Evolutionary conservation across 257 asterid genomes (phyloP).

Genomic region (Cordia subcordata): DNA sequence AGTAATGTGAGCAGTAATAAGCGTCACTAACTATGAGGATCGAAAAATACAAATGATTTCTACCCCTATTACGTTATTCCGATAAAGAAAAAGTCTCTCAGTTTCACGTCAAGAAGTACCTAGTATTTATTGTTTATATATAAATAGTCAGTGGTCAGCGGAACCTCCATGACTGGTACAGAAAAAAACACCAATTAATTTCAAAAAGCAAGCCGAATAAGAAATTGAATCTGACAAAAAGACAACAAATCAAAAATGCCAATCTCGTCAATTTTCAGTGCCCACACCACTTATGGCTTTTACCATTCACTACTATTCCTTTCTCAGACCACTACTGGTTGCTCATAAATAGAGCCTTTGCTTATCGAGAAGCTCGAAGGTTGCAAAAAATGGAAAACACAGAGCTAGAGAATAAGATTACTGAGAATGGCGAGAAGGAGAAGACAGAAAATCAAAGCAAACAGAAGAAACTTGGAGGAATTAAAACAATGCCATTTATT

Average conservation of each 20-base stretch:
- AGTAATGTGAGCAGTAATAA: too few relatives aligned
- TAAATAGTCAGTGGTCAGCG: too few relatives aligned
- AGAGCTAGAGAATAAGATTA: constrained; percentile 27
- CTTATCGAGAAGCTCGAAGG: not conserved
- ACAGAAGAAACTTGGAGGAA: constrained; percentile 50
- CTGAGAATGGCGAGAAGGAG: constrained; percentile 34
- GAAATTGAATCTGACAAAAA: constrained; percentile 5
- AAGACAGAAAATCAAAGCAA: constrained; percentile 12
- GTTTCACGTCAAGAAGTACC: too few relatives aligned
- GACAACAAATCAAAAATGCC: constrained; percentile 40
- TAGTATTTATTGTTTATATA: too few relatives aligned
- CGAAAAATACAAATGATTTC: too few relatives aligned
- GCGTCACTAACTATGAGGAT: too few relatives aligned
- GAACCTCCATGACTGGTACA: not conserved
- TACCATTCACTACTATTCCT: not conserved
- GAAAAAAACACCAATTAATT: too few relatives aligned
- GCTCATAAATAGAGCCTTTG: too few relatives aligned
- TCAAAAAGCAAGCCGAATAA: not conserved
- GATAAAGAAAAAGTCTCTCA: too few relatives aligned
- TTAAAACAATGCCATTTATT: constrained; percentile 78
- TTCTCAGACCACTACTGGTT: too few relatives aligned
- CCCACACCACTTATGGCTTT: constrained; percentile 22
- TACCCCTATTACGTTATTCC: too few relatives aligned
- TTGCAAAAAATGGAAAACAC: constrained; percentile 20
- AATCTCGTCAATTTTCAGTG: constrained; percentile 18